Percentiles rank a stretch among this genome's conserved stretches.
phyloP scores from a whole-genome alignment of 2,329 filamentous ascomycete genomes.

The Didymella pinodella region DNA sequence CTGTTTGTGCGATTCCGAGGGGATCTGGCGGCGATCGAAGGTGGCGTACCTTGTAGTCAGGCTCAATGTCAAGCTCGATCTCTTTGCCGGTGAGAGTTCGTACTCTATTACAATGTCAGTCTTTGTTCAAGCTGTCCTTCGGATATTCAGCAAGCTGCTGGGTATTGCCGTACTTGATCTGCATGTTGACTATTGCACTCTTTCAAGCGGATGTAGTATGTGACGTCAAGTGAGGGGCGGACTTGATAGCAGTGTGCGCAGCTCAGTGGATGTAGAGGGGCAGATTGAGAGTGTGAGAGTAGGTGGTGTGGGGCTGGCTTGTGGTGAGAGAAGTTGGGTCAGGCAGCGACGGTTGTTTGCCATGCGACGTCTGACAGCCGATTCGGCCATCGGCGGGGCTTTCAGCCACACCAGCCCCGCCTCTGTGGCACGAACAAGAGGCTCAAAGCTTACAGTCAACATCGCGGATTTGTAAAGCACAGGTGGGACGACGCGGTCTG shows the following conservation, averaged over 20 bases:
- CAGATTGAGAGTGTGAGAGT: background rate
- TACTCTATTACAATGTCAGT: slow-evolving; percentile 68
- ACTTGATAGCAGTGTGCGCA: background rate
- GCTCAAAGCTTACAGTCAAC: background rate
- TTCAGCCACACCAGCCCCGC: slow-evolving; percentile 18
- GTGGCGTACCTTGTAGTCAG: slow-evolving; percentile 80
- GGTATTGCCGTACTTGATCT: slow-evolving; percentile 45
- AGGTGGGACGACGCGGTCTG: background rate
- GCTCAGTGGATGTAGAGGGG: background rate
- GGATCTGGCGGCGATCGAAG: background rate
- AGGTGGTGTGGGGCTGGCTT: background rate
- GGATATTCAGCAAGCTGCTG: background rate
- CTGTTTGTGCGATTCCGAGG: background rate
- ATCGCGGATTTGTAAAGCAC: background rate
- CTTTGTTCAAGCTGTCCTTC: too few species aligned
- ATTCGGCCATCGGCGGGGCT: slow-evolving; percentile 26
- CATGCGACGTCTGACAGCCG: slow-evolving; percentile 23
- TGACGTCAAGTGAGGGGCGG: background rate
- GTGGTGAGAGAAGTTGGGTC: slow-evolving; percentile 24
- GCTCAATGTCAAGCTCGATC: slow-evolving; percentile 97
- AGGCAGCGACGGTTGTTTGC: slow-evolving; percentile 19
- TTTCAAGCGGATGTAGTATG: slow-evolving; percentile 1
- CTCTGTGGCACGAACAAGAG: slow-evolving; percentile 12
- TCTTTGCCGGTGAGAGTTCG: slow-evolving; percentile 98
- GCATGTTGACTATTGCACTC: slow-evolving; percentile 36